Conservation (phyloP, 116 monocot genomes). For the Dioscorea cayenensis region DNA sequence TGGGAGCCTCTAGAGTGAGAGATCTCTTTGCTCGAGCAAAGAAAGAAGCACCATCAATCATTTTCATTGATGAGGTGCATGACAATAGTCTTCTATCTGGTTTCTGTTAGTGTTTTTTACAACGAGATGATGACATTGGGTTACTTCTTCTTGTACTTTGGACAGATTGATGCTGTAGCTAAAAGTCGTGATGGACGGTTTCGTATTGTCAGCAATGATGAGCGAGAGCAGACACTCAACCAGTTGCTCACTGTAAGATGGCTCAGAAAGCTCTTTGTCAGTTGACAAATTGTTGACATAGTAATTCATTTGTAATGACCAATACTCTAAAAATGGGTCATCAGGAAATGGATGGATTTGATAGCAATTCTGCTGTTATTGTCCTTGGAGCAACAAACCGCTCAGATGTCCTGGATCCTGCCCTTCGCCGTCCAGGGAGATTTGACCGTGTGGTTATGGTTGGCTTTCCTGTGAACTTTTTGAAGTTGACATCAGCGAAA, state of each 20-base stretch:
- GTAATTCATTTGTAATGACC: too few relatives aligned
- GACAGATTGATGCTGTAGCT: conserved; percentile 98
- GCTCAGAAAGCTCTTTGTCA: background rate
- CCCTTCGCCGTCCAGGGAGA: conserved; percentile 98
- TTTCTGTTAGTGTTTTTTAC: background rate
- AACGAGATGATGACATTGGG: background rate
- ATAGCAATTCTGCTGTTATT: conserved; percentile 94
- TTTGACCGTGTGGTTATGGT: conserved; percentile 99
- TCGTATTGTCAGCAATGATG: conserved; percentile 98
- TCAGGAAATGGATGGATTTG: conserved; percentile 99
- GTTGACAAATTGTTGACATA: background rate
- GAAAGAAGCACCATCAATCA: conserved; percentile 95
- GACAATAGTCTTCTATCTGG: background rate
- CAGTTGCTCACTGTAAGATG: conserved; percentile 92
- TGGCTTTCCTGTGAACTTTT: conserved; percentile 6
- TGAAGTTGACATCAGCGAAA: background rate
- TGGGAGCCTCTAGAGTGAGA: conserved; percentile 96
- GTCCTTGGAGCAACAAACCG: conserved; percentile 99
- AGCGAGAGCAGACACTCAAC: conserved; percentile 97
- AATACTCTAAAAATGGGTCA: background rate
- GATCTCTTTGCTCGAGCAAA: conserved; percentile 99
- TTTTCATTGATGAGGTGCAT: conserved; percentile 95
- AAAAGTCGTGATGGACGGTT: conserved; percentile 98
- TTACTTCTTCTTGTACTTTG: background rate
- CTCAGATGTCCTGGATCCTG: conserved; percentile 96